These are phyloP conservation scores for Clonostachys rosea DNA, from an alignment of 2,329 filamentous ascomycete species.

Conservation along the genomic window DNA sequence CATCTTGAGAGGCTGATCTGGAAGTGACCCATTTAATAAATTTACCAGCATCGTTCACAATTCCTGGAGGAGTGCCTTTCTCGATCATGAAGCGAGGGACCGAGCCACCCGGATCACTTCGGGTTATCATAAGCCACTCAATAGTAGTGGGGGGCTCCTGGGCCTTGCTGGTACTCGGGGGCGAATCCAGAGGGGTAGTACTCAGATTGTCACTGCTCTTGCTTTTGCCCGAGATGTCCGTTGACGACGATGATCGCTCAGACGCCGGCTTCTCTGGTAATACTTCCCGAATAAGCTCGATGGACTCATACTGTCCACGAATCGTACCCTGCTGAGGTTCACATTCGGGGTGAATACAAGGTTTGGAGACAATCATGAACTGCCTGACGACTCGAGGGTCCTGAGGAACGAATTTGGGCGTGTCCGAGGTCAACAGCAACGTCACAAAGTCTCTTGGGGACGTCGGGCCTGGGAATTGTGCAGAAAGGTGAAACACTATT, in stretches of 20 bases:
- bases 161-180: not conserved
- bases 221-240: conserved; percentile 8
- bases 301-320: conserved; percentile 82
- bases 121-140: conserved; percentile 91
- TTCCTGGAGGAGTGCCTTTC: conserved; percentile 76
- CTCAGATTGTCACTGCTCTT: conserved; percentile 4
- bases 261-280: conserved; percentile 41
- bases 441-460: conserved; percentile 85
- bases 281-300: conserved; percentile 86
- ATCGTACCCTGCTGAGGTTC: conserved; percentile 69
- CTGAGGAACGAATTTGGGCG: conserved; percentile 23
- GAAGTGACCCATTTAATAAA: conserved; percentile 70
- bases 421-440: conserved; percentile 64
- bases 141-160: conserved; percentile 38
- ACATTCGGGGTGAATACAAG: conserved; percentile 71
- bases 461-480: conserved; percentile 85
- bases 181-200: conserved; percentile 2
- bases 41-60: conserved; percentile 73
- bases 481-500: conserved; percentile 77
- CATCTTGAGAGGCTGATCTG: conserved; percentile 13
- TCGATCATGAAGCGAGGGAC: conserved; percentile 92
- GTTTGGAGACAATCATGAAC: conserved; percentile 85
- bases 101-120: conserved; percentile 82
- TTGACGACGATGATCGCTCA: conserved; percentile 24
- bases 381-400: conserved; percentile 49